Base-by-base conservation (phyloP, 2,329 filamentous ascomycete genomes). In the Gaeumannomyces tritici region DNA sequence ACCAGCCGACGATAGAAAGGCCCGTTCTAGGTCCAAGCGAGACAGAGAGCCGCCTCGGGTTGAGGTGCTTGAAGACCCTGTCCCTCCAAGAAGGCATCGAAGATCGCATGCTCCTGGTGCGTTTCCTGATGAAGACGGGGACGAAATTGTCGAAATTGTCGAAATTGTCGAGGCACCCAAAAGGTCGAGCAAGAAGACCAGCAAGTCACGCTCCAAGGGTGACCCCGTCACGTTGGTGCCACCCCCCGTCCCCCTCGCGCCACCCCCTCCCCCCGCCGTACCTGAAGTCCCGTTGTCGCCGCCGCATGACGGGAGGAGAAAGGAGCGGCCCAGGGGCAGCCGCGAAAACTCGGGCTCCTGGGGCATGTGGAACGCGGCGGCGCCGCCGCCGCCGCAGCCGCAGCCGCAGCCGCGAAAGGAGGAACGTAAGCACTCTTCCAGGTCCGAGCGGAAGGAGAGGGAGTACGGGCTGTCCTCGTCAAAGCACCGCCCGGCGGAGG, bases 301-400 rank as follows among this genome's bases (percentile, higher is more conserved):
- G 42, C 42, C 42, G 3, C 42, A 51, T 4, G 42, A 51, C 21
- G 9, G 42, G 21, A 51, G 42, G 4, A 90, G 86, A 75, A 96
- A 89, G 72, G 90, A 96, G 66, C 88, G 91, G 18, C 78, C 89
- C 31, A 91, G 88, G 70, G 84, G 92, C 66, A 89, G 86, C 67
- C 89, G 90, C 63, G 87, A 89, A 51, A 81, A 83, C 47, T 79
- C 83, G 15, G 21, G 42, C 4, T 86, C 89, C 33, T 95, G 91
- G 91, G 88, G 87, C 47, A 85, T 86, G 72, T 93, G 89, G 89
- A 84, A 83, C 24, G 81, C 85, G 21, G 82, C 3, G 75, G 80
- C 26, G 75, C 80, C 3, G 75, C 80, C 26, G 75, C 79, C 26
- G 3, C 72, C 77, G n/a, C n/a, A n/a, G n/a, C n/a, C 26, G 75